Evolutionary conservation across 2,329 filamentous ascomycete genomes (phyloP).

Genomic region (Endoconidiophora polonica): DNA sequence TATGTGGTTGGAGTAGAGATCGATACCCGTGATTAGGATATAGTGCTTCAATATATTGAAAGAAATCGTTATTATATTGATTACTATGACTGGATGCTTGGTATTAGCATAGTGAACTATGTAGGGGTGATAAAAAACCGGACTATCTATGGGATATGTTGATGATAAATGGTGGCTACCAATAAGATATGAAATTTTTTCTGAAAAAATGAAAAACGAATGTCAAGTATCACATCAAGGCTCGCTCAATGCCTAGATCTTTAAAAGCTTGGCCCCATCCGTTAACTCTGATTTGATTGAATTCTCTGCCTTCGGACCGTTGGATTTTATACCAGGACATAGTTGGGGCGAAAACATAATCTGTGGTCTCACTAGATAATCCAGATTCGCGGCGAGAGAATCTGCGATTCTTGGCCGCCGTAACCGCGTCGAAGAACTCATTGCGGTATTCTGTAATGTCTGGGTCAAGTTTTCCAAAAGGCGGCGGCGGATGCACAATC

Average conservation of each 20-base stretch:
- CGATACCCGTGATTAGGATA: not conserved
- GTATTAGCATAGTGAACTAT: not conserved
- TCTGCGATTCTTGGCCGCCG: not conserved
- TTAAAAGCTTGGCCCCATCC: not conserved
- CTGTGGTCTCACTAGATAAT: not conserved
- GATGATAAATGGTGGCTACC: not conserved
- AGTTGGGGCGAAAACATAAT: not conserved
- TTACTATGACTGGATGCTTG: not conserved
- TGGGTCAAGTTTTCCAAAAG: not conserved
- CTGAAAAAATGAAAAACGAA: too few species aligned
- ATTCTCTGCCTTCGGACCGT: not conserved
- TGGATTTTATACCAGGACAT: not conserved
- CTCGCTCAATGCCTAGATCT: not conserved
- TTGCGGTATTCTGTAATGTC: not conserved
- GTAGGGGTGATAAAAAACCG: not conserved
- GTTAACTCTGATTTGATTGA: not conserved
- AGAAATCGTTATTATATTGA: not conserved
- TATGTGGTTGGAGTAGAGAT: not conserved
- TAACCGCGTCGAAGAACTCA: slow-evolving; percentile 2
- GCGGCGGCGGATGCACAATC: slow-evolving; percentile 21
- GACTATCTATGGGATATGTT: not conserved
- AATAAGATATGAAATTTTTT: too few species aligned
- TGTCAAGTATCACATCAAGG: too few species aligned
- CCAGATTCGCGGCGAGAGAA: not conserved
- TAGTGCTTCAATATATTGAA: not conserved